Percentiles rank a stretch among this genome's conserved stretches.
These are phyloP conservation scores for Nemania sp. DNA, from an alignment of 2,329 filamentous ascomycete genomes.

Conservation along the genomic window DNA sequence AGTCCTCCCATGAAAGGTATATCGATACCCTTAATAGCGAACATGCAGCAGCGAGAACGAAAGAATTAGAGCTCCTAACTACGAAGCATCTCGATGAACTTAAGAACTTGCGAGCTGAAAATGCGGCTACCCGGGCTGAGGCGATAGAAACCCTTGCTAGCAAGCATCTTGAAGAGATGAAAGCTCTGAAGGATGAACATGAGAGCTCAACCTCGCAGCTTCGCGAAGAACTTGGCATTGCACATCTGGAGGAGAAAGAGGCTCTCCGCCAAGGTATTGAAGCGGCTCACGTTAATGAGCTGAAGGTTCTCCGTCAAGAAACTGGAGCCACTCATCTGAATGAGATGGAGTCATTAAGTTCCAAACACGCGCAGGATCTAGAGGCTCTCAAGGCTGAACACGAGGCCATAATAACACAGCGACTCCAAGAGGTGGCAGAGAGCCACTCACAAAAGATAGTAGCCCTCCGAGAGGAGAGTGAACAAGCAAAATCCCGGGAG, in stretches of 20 bases:
- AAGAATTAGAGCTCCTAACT: slow-evolving; percentile 44
- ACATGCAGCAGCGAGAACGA: slow-evolving; percentile 41
- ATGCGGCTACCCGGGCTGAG: slow-evolving; percentile 41
- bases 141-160: slow-evolving; percentile 36
- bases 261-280: slow-evolving; percentile 39
- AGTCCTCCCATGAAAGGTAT: slow-evolving; percentile 47
- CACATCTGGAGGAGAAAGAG: slow-evolving; percentile 32
- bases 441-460: slow-evolving; percentile 41
- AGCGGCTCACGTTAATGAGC: slow-evolving; percentile 41
- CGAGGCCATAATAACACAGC: slow-evolving; percentile 33
- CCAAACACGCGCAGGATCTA: slow-evolving; percentile 36
- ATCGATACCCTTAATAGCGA: slow-evolving; percentile 47
- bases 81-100: slow-evolving; percentile 45
- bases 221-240: slow-evolving; percentile 34
- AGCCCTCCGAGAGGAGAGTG: slow-evolving; percentile 36
- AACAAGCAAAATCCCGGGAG: slow-evolving; percentile 39
- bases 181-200: slow-evolving; percentile 38
- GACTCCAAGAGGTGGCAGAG: slow-evolving; percentile 37
- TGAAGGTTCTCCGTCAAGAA: slow-evolving; percentile 38
- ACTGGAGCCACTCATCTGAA: slow-evolving; percentile 38
- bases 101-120: slow-evolving; percentile 41
- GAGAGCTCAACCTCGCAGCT: slow-evolving; percentile 36
- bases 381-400: slow-evolving; percentile 38
- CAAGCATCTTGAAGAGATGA: slow-evolving; percentile 42
- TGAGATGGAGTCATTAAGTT: slow-evolving; percentile 41